Evolutionary conservation across 495 filamentous ascomycete genomes (phyloP).

Genomic region (Podospora pseudocomata): DNA sequence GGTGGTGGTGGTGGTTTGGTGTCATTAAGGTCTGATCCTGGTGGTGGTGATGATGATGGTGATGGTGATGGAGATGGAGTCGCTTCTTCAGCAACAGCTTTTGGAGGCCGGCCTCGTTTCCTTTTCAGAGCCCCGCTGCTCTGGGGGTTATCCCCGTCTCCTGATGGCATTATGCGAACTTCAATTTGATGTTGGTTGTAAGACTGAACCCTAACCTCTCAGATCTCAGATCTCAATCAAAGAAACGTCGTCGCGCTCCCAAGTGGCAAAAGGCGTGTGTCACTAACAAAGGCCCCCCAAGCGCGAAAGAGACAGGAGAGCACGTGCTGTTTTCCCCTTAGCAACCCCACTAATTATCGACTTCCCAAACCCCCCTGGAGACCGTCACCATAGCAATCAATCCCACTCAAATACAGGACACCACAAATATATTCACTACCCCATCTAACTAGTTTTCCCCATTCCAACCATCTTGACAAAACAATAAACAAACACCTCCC

Average conservation of each 20-base stretch:
- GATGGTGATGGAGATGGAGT: conserved; percentile 9
- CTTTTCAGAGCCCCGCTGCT: not conserved
- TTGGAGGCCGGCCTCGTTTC: not conserved
- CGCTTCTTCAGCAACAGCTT: not conserved
- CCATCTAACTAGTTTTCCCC: not conserved
- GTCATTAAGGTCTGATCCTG: not conserved
- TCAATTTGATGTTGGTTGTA: too few relatives aligned
- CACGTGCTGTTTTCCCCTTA: conserved; percentile 32
- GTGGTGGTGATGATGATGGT: not conserved
- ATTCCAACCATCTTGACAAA: not conserved
- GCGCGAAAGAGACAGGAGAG: conserved; percentile 39
- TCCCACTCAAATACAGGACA: not conserved
- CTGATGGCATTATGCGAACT: not conserved
- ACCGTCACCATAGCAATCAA: not conserved
- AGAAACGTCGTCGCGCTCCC: not conserved
- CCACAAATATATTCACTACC: not conserved
- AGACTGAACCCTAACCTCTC: too few relatives aligned
- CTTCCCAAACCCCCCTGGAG: not conserved
- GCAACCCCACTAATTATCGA: not conserved
- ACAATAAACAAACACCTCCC: not conserved
- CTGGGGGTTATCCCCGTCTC: not conserved
- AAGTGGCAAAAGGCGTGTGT: conserved; percentile 4
- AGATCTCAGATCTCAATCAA: not conserved
- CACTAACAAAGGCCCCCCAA: conserved; percentile 5
- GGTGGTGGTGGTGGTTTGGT: conserved; percentile 5